Evolutionary conservation across 495 filamentous ascomycete species (phyloP).

Genomic region (Bryoglossum gracile): DNA sequence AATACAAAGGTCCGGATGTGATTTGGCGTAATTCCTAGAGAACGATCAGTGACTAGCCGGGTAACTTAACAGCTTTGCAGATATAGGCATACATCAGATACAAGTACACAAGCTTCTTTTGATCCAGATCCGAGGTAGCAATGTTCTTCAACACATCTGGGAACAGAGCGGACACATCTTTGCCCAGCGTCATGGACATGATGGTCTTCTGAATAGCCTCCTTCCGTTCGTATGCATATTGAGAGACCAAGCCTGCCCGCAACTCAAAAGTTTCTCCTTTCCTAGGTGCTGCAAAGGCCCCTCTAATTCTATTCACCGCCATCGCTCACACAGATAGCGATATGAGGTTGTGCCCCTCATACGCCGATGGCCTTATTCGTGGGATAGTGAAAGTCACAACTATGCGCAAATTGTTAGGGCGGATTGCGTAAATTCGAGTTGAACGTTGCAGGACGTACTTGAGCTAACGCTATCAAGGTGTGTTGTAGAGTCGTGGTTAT

Average conservation of each 20-base stretch:
- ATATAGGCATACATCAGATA: conserved; percentile 85
- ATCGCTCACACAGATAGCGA: conserved; percentile 41
- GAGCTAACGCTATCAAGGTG: background rate
- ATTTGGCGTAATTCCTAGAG: conserved; percentile 96
- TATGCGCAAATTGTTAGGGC: too few species aligned
- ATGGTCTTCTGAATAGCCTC: conserved; percentile 99
- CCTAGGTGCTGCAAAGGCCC: conserved; percentile 80
- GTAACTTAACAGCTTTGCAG: too few species aligned
- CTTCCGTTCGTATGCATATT: conserved; percentile 98
- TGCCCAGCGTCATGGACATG: conserved; percentile 98
- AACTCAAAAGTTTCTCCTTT: conserved; percentile 99
- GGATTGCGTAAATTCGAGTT: too few species aligned
- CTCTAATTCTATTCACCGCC: conserved; percentile 93
- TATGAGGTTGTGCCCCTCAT: conserved; percentile 27
- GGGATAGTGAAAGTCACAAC: conserved; percentile 8
- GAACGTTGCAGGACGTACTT: background rate
- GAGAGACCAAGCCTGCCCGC: conserved; percentile 92
- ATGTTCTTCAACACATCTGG: conserved; percentile 99
- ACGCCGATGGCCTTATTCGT: conserved; percentile 19
- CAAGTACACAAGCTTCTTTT: conserved; percentile 99
- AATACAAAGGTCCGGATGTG: conserved; percentile 97
- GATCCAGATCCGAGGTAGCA: conserved; percentile 86
- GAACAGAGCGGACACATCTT: conserved; percentile 96
- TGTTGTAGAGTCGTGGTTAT: background rate
- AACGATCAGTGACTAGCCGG: too few species aligned